phyloP scores from a whole-genome alignment of 495 filamentous ascomycete species.

The Stereocaulon alpinum region DNA sequence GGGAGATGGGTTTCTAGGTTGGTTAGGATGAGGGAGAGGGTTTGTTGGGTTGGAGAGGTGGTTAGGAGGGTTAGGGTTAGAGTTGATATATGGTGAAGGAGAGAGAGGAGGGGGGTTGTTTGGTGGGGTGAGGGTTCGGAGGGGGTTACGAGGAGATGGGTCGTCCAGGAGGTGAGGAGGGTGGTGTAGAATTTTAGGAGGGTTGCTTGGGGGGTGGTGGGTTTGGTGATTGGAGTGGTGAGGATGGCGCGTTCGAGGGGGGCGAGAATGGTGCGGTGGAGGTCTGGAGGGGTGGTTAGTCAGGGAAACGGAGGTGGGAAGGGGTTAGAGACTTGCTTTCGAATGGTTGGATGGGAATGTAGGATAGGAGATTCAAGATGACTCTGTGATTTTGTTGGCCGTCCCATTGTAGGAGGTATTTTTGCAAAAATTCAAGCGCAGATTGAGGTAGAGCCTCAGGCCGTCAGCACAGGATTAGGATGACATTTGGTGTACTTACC shows the following conservation, averaged over 20 bases:
- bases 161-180: slow-evolving; percentile 23
- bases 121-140: background rate
- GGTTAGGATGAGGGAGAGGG: slow-evolving; percentile 36
- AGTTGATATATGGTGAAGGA: slow-evolving; percentile 50
- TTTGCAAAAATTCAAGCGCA: slow-evolving; percentile 50
- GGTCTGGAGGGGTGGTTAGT: slow-evolving; percentile 32
- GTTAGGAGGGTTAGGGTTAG: slow-evolving; percentile 54
- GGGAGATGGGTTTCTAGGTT: slow-evolving; percentile 54
- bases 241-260: slow-evolving; percentile 51
- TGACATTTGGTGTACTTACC: slow-evolving; percentile 34
- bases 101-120: slow-evolving; percentile 29
- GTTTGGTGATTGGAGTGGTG: slow-evolving; percentile 27
- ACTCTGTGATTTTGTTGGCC: slow-evolving; percentile 48
- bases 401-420: slow-evolving; percentile 58
- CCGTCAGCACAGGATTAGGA: slow-evolving; percentile 12
- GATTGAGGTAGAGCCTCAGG: slow-evolving; percentile 50
- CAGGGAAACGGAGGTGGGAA: background rate
- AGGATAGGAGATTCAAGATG: slow-evolving; percentile 56
- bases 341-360: slow-evolving; percentile 50
- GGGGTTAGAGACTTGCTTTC: slow-evolving; percentile 31
- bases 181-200: slow-evolving; percentile 63
- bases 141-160: too few species aligned
- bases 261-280: slow-evolving; percentile 39
- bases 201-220: slow-evolving; percentile 35
- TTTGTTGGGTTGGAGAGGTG: slow-evolving; percentile 25